Base-by-base conservation (phyloP, 1,284 basidiomycete genomes). In the Agaricales sp. region DNA sequence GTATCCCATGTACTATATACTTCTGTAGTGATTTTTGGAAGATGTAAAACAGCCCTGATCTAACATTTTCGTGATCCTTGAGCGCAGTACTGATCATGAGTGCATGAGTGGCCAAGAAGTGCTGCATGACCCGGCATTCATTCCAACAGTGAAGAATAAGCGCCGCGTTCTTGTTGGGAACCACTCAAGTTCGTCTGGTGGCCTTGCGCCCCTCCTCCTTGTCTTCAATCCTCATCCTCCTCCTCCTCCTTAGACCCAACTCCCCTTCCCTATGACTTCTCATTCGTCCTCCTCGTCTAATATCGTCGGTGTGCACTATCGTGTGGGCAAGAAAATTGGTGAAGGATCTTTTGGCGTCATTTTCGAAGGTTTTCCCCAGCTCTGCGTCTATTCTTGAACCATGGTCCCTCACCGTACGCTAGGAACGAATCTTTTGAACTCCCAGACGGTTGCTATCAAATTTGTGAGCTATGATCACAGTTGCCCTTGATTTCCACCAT, bases 401-500 rank as follows among this genome's bases (percentile, higher is more conserved):
- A 56, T 56, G 47, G 53, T 50, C 20, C 52, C 38, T 48, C 50
- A 50, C 50, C 43, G 53, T 37, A 51, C 20, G 51, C 43, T 62
- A 93, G 91, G 93, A 49, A 93, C 91, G 43, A 96, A 98, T 65
- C 73, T 96, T 41, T 79, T 96, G 66, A 96, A 96, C 74, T 90
- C 87, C 25, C 91, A 94, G 71, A 92, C 91, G 3, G 92, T 96
- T 49, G 93, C 93, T 53, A 96, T 97, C 81, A 97, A 97, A 74
- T 97, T 97, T 77, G 92, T 93, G 63, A 66, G 89, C 26, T 46
- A 44, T 43, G 46, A 51, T 25, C 23, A 26, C 23, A 25, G 49
- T 41, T 38, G 45, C 50, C 37, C 35, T 50, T 41, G 22, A 39
- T 48, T 19, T 55, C 46, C 21, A 30, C 46, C 13, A 45, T 49